These are phyloP conservation scores for Serpula lacrymans DNA, from an alignment of 768 basidiomycete species.

Conservation along the genomic window DNA sequence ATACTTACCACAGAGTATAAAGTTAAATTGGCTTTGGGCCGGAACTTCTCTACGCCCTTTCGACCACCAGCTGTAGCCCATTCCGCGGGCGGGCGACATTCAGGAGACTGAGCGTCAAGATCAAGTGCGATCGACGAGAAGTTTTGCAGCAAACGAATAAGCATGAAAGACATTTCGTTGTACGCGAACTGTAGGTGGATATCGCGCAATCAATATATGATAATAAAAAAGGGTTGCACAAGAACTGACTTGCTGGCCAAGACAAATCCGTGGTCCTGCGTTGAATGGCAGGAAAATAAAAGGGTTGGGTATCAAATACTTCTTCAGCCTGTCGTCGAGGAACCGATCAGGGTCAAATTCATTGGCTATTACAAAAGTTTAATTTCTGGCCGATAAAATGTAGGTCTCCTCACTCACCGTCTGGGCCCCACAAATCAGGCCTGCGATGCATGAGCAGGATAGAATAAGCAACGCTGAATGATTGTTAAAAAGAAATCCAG, in stretches of 20 bases:
- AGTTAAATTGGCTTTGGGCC: slow-evolving; percentile 27
- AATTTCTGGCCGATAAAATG: not conserved
- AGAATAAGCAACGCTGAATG: slow-evolving; percentile 21
- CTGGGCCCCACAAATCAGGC: slow-evolving; percentile 35
- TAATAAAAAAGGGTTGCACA: slow-evolving; percentile 9
- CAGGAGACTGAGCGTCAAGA: slow-evolving; percentile 25
- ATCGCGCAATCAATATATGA: slow-evolving; percentile 1
- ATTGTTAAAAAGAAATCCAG: too few species aligned
- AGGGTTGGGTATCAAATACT: slow-evolving; percentile 35
- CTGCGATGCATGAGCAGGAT: slow-evolving; percentile 35
- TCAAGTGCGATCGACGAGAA: slow-evolving; percentile 21
- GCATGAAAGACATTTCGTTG: slow-evolving; percentile 31
- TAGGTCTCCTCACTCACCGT: slow-evolving; percentile 16
- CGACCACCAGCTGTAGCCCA: slow-evolving; percentile 25
- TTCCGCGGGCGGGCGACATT: slow-evolving; percentile 19
- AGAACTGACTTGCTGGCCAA: slow-evolving; percentile 34
- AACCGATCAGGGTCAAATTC: slow-evolving; percentile 40
- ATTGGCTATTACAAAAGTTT: slow-evolving; percentile 9
- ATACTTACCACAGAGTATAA: slow-evolving; percentile 35
- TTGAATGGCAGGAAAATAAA: slow-evolving; percentile 43
- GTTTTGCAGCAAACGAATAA: slow-evolving; percentile 25
- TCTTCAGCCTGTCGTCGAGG: slow-evolving; percentile 32
- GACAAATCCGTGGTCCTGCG: slow-evolving; percentile 36
- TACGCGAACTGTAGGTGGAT: slow-evolving; percentile 28
- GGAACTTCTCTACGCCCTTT: slow-evolving; percentile 20